Evolutionary conservation across 1,284 basidiomycete species (phyloP).

Genomic region (Phellopilus nigrolimitatus): DNA sequence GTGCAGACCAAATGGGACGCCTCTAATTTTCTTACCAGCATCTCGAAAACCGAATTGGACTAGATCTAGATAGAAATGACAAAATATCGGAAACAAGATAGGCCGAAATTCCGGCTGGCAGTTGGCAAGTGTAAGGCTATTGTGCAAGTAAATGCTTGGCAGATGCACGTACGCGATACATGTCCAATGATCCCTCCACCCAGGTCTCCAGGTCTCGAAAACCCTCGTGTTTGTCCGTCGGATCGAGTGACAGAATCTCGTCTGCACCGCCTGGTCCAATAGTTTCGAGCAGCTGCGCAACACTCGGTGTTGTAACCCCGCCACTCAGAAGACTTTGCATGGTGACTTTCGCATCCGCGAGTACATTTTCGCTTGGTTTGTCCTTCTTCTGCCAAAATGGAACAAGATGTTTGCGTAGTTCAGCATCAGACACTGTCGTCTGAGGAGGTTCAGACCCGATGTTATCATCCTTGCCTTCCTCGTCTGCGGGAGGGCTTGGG

Average conservation of each 20-base stretch:
- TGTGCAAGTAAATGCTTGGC: conserved; percentile 14
- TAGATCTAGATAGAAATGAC: conserved; percentile 95
- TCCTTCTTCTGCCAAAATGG: conserved; percentile 62
- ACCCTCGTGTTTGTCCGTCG: conserved; percentile 85
- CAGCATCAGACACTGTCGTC: conserved; percentile 47
- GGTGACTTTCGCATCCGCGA: conserved; percentile 60
- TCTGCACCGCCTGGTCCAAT: conserved; percentile 75
- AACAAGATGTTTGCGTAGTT: conserved; percentile 61
- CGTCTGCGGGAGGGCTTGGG: conserved; percentile 42
- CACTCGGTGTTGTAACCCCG: conserved; percentile 58
- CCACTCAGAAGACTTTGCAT: conserved; percentile 55
- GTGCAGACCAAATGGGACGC: conserved; percentile 1
- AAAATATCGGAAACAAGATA: conserved; percentile 93
- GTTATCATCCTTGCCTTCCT: conserved; percentile 47
- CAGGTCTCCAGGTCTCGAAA: conserved; percentile 88
- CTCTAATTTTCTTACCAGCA: conserved; percentile 55
- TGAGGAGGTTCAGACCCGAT: conserved; percentile 32
- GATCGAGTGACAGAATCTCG: conserved; percentile 79
- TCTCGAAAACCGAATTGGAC: conserved; percentile 88
- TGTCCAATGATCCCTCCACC: conserved; percentile 86
- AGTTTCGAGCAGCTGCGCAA: conserved; percentile 70
- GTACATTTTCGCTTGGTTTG: conserved; percentile 57
- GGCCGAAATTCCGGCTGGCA: conserved; percentile 86
- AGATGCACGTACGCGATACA: conserved; percentile 62
- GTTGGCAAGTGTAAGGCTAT: conserved; percentile 10